Evolutionary conservation across 371 early-diverging fungal genomes (phyloP), one percentile per base, ranked within the genome.

Genomic region (Mortierella sp.): DNA sequence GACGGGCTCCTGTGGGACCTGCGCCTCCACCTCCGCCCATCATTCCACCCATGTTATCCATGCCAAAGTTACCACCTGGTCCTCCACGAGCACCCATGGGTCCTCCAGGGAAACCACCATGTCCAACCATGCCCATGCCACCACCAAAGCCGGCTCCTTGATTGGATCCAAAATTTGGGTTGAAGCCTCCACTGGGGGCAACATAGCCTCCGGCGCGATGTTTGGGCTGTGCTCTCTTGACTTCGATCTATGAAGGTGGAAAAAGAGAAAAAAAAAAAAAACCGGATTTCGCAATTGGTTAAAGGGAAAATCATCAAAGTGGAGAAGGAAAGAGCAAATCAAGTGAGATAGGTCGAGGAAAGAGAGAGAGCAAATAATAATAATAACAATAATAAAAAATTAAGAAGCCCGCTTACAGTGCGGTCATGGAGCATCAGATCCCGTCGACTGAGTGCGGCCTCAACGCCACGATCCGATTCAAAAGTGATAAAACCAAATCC

Each of bases 401-500:
- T 5, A 18, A 23, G 7, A 63, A 18, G 29, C 15, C 14, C 19
- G 37, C 75, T 75, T 84, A 90, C 92, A 19, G 83, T 73, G 64
- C 89, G 90, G 43, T 85, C 88, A 47, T 87, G 82, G 59, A 91
- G 82, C 21, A 81, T 73, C 16, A 92, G 65, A 57, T 86, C 84
- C 15, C 83, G 72, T 43, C 84, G 73, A 37, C 80, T 80, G 53
- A 90, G 64, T 1, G 87, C 89, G 48, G 87, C 86, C 19, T 89
- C 89, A 2, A 91, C 93, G 23, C 88, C 89, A 44, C 89, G 76
- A 43, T 89, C 88, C 12, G 85, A 82, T 51, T 93, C 89, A 81
- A 92, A 94, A 11, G 91, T 92, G 51, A 94, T 84, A 66, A 95
- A 95, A 16, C 94, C 94, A 84, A 92, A 93, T 23, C 95, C 90